These are phyloP conservation scores for Lyophyllum semitale DNA, from an alignment of 768 basidiomycete genomes.

Conservation along the genomic window DNA sequence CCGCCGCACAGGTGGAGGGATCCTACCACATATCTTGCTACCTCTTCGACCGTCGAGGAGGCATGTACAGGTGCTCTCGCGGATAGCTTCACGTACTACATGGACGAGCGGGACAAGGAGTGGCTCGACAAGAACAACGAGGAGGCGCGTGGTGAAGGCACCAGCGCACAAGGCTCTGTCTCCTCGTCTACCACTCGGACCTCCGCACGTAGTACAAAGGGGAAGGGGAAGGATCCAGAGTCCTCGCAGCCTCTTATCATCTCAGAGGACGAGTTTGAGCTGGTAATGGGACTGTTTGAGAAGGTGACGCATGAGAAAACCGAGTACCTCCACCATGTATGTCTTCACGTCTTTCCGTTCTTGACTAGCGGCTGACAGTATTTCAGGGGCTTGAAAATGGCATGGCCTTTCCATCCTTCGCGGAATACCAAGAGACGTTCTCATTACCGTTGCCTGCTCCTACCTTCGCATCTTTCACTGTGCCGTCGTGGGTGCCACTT, in stretches of 20 bases:
- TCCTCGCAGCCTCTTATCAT: conserved; percentile 63
- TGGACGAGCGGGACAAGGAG: conserved; percentile 95
- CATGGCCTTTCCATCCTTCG: conserved; percentile 70
- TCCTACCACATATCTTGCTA: conserved; percentile 74
- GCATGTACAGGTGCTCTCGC: conserved; percentile 57
- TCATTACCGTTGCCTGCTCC: conserved; percentile 57
- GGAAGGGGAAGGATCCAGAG: conserved; percentile 85
- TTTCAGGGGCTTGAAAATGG: conserved; percentile 63
- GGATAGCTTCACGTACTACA: conserved; percentile 83
- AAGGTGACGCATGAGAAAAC: conserved; percentile 87
- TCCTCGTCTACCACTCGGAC: conserved; percentile 55
- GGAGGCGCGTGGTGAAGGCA: conserved; percentile 82
- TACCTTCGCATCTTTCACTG: conserved; percentile 66
- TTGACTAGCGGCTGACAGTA: conserved; percentile 5
- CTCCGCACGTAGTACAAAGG: conserved; percentile 70
- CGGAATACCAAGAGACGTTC: conserved; percentile 73
- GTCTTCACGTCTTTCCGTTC: conserved; percentile 29
- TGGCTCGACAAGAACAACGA: conserved; percentile 95
- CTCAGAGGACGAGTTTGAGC: conserved; percentile 90
- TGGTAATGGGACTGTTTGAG: conserved; percentile 94
- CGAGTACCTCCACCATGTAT: conserved; percentile 86
- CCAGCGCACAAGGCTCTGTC: conserved; percentile 72
- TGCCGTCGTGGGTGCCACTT: conserved; percentile 71
- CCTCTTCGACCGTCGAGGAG: conserved; percentile 87
- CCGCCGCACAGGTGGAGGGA: conserved; percentile 71